Conservation (phyloP, 176 grass and related monocot species). For the Lolium multiflorum region DNA sequence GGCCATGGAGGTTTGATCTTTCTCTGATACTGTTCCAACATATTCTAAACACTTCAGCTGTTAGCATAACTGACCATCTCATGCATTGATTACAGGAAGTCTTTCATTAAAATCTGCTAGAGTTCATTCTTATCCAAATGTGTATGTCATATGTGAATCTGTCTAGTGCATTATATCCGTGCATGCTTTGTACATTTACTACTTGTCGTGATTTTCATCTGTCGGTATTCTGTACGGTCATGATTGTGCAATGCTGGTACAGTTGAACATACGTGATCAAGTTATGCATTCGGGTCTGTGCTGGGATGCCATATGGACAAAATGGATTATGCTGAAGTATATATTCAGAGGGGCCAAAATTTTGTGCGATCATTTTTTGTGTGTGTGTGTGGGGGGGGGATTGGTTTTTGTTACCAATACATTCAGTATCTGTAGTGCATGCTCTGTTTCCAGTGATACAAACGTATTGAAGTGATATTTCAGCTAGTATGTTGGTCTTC, state of each 20-base stretch:
- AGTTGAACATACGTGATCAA: constrained; percentile 14
- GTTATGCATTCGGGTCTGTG: not conserved
- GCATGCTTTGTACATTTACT: constrained; percentile 1
- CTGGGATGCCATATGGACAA: not conserved
- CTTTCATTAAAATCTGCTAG: not conserved
- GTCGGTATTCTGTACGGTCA: not conserved
- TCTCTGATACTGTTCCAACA: constrained; percentile 27
- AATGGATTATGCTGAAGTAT: not conserved
- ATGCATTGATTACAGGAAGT: constrained; percentile 18
- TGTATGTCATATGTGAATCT: not conserved
- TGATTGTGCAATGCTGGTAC: not conserved
- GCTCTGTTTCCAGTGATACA: not conserved
- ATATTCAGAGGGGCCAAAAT: not conserved
- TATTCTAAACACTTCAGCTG: not conserved
- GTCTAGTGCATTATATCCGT: not conserved
- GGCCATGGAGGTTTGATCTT: constrained; percentile 51
- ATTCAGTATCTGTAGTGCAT: not conserved
- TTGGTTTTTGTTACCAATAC: not conserved
- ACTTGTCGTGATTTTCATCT: not conserved
- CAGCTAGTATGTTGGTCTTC: not conserved
- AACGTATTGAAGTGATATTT: not conserved
- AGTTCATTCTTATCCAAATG: constrained; percentile 24
- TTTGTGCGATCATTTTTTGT: not conserved
- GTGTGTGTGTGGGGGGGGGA: too few relatives aligned
- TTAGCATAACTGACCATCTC: constrained; percentile 20